A percentile compares a stretch with the other conserved stretches of the same genome.
phyloP scores from a whole-genome alignment of 2,329 filamentous ascomycete genomes.

The Lachnellula subtilissima region DNA sequence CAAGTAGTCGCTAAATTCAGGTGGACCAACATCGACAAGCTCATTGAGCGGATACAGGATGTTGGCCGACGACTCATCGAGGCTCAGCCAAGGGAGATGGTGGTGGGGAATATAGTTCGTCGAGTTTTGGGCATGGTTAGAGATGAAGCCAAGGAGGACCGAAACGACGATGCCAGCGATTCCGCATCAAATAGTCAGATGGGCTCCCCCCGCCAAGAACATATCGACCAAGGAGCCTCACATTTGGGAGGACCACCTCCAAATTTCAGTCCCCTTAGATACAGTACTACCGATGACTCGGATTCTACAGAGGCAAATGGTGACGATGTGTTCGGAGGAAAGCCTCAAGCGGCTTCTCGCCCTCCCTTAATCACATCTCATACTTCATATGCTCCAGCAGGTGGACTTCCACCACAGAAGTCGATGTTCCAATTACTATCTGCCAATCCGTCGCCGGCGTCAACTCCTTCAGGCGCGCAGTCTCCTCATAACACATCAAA shows the following conservation, averaged over 20 bases:
- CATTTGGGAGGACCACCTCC: conserved; percentile 9
- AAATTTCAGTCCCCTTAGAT: conserved; percentile 26
- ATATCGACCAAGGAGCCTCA: conserved; percentile 13
- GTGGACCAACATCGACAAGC: conserved; percentile 69
- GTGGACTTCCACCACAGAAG: conserved; percentile 47
- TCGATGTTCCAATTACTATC: conserved; percentile 88
- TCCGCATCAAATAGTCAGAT: conserved; percentile 28
- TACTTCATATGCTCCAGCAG: conserved; percentile 58
- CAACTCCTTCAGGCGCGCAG: conserved; percentile 47
- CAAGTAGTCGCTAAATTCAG: conserved; percentile 80
- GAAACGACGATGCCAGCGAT: conserved; percentile 49
- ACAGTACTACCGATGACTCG: conserved; percentile 23
- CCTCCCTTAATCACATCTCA: conserved; percentile 59
- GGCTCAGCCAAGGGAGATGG: conserved; percentile 82
- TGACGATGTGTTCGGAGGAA: conserved; percentile 23
- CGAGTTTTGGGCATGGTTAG: conserved; percentile 86
- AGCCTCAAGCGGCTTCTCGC: conserved; percentile 35
- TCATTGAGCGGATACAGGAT: conserved; percentile 74
- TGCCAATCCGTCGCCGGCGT: conserved; percentile 52
- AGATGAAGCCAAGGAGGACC: conserved; percentile 80
- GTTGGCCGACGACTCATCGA: conserved; percentile 69
- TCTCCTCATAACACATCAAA: conserved; percentile 41
- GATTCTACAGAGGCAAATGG: conserved; percentile 14
- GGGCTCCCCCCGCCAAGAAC: conserved; percentile 24
- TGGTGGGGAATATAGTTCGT: conserved; percentile 89